Conservation (phyloP, 805 yeast species). For the Teunomyces lycoperdinae region DNA sequence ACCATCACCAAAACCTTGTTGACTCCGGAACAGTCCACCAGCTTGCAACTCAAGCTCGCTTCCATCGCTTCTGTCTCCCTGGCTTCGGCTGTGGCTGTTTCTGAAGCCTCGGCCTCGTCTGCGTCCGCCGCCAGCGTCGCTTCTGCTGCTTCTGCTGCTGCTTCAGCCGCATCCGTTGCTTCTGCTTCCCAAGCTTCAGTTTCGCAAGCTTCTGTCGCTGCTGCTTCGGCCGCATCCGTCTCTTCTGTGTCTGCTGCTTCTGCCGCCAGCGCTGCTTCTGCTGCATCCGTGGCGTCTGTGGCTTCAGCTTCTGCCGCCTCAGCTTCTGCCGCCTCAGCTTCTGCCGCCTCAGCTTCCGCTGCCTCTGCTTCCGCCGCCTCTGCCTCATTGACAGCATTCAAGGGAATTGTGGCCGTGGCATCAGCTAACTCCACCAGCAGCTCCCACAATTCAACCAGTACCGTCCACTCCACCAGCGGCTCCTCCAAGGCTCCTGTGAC, state of each 20-base stretch:
- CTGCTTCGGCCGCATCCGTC: conserved; percentile 17
- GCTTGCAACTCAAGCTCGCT: conserved; percentile 17
- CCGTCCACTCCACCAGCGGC: conserved; percentile 3
- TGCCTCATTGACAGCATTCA: conserved; percentile 20
- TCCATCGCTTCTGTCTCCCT: conserved; percentile 11
- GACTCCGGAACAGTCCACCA: conserved; percentile 45
- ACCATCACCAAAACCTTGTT: conserved; percentile 47
- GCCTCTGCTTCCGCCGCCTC: conserved; percentile 9
- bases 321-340: conserved; percentile 15
- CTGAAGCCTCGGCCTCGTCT: conserved; percentile 8
- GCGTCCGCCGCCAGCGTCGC: conserved; percentile 11
- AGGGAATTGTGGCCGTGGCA: conserved; percentile 42
- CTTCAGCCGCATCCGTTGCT: background rate
- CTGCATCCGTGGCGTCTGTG: conserved; percentile 14
- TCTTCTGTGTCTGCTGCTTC: conserved; percentile 26
- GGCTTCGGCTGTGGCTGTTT: conserved; percentile 15
- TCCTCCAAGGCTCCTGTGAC: conserved; percentile 5
- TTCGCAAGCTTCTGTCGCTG: conserved; percentile 3
- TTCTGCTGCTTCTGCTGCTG: conserved; percentile 14
- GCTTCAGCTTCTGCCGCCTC: conserved; percentile 16
- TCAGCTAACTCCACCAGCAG: conserved; percentile 30
- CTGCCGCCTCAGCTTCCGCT: conserved; percentile 14
- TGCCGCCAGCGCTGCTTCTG: conserved; percentile 18
- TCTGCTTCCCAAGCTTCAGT: conserved; percentile 7
- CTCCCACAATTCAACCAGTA: conserved; percentile 6